A percentile compares a stretch with the other conserved stretches of the same genome.
These are phyloP conservation scores for Evernia prunastri DNA, from an alignment of 495 filamentous ascomycete species.

Conservation along the genomic window DNA sequence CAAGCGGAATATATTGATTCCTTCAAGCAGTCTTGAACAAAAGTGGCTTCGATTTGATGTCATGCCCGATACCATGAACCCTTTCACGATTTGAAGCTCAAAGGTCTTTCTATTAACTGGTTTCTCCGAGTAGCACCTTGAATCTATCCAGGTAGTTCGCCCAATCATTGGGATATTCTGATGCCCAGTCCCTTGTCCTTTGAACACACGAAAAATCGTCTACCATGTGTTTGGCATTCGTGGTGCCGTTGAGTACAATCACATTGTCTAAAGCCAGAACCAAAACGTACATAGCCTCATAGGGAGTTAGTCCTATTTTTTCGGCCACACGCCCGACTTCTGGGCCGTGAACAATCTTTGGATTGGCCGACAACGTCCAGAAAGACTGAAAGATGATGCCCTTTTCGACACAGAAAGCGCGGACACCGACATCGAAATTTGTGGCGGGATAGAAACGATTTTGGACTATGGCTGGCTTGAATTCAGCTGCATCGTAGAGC, in stretches of 20 bases:
- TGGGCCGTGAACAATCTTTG: conserved; percentile 44
- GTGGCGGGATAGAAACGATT: conserved; percentile 63
- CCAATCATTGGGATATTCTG: conserved; percentile 1
- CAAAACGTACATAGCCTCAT: conserved; percentile 60
- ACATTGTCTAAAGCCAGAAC: conserved; percentile 52
- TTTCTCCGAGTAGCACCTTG: background rate
- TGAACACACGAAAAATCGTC: conserved; percentile 53
- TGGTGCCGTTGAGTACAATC: conserved; percentile 65
- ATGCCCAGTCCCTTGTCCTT: conserved; percentile 41
- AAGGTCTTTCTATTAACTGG: background rate
- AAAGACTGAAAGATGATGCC: conserved; percentile 66
- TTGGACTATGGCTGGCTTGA: conserved; percentile 61
- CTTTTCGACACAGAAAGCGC: conserved; percentile 54
- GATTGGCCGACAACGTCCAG: conserved; percentile 70
- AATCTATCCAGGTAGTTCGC: background rate
- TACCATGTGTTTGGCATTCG: conserved; percentile 44
- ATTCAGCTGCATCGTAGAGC: conserved; percentile 39
- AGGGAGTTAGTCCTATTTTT: conserved; percentile 35
- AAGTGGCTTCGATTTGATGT: background rate
- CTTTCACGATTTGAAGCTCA: background rate
- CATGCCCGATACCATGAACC: background rate
- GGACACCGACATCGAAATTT: conserved; percentile 53
- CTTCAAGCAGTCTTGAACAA: background rate
- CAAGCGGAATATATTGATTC: no score
- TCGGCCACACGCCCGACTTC: conserved; percentile 48